Percentiles rank a stretch among this genome's conserved stretches.
Evolutionary conservation across 192 early-diverging fungal genomes (phyloP).

Genomic region (Thoreauomyces humboldtii): DNA sequence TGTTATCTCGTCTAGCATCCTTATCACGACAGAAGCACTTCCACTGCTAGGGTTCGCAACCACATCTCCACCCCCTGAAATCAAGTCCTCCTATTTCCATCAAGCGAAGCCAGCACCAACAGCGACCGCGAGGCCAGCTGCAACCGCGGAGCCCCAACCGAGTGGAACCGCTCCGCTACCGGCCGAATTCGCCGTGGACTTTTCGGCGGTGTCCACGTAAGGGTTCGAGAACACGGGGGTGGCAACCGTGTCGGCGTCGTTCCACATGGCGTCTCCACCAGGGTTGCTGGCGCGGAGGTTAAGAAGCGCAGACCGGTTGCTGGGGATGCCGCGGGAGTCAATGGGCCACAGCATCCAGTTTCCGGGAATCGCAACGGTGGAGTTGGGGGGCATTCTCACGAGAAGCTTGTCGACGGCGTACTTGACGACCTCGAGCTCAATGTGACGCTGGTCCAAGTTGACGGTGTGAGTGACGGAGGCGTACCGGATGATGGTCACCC

Average conservation of each 20-base stretch:
- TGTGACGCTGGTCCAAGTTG: constrained; percentile 33
- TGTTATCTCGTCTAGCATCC: too few relatives aligned
- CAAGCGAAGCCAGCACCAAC: too few relatives aligned
- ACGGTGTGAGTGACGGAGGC: constrained; percentile 24
- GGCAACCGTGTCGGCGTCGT: constrained; percentile 7
- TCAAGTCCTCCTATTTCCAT: too few relatives aligned
- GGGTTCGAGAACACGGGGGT: too few relatives aligned
- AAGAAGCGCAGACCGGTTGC: constrained; percentile 6
- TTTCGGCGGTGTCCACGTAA: too few relatives aligned
- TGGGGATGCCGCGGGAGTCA: constrained; percentile 19
- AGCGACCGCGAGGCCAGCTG: too few relatives aligned
- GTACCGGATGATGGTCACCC: constrained; percentile 29
- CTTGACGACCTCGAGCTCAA: constrained; percentile 26
- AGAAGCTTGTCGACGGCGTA: constrained; percentile 13
- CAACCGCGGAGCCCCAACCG: too few relatives aligned
- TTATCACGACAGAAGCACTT: too few relatives aligned
- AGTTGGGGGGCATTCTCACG: constrained; percentile 12
- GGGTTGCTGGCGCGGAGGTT: constrained; percentile 16
- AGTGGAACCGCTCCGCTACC: too few relatives aligned
- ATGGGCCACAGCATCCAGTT: constrained; percentile 34
- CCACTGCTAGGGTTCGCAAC: too few relatives aligned
- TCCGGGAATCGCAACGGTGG: constrained; percentile 17
- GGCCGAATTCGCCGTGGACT: too few relatives aligned
- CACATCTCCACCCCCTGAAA: too few relatives aligned
- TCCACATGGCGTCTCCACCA: constrained; percentile 13